Conservation (phyloP, 768 basidiomycete genomes). For the Termitomyces sp. region DNA sequence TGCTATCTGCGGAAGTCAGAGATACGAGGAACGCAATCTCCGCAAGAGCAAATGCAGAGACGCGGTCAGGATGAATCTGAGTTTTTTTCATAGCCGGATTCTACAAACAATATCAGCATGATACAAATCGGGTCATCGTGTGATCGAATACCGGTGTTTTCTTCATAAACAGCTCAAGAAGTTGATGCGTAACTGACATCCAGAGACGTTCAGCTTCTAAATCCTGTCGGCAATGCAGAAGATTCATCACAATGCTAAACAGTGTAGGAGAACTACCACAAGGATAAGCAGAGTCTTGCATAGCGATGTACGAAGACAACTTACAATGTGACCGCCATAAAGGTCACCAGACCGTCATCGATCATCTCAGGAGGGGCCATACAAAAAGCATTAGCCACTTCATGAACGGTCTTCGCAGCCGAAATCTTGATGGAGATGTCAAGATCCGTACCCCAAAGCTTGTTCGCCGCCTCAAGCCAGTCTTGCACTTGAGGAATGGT, state of each 20-base stretch:
- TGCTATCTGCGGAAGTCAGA: slow-evolving; percentile 64
- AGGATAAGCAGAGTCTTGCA: background rate
- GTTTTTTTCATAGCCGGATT: slow-evolving; percentile 39
- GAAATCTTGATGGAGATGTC: slow-evolving; percentile 68
- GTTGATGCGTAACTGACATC: slow-evolving; percentile 58
- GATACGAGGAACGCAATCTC: slow-evolving; percentile 75
- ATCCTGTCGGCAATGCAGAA: slow-evolving; percentile 59
- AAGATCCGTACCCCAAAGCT: slow-evolving; percentile 59
- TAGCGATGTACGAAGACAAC: slow-evolving; percentile 12
- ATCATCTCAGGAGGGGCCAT: slow-evolving; percentile 34
- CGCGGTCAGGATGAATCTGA: slow-evolving; percentile 48
- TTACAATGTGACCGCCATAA: slow-evolving; percentile 48
- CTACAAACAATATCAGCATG: slow-evolving; percentile 2
- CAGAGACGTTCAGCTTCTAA: slow-evolving; percentile 64
- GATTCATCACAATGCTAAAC: slow-evolving; percentile 50
- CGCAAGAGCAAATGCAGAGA: slow-evolving; percentile 60
- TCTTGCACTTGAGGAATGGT: slow-evolving; percentile 35
- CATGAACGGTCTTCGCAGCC: slow-evolving; percentile 45
- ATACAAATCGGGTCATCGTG: background rate
- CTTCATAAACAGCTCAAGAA: slow-evolving; percentile 52
- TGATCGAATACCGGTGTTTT: slow-evolving; percentile 40
- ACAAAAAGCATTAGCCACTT: slow-evolving; percentile 41
- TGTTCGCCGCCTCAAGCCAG: slow-evolving; percentile 45
- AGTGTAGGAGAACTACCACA: slow-evolving; percentile 37
- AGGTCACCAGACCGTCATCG: slow-evolving; percentile 26